Evolutionary conservation across 1,139 yeast genomes (phyloP), one percentile per base, ranked within the genome.

Genomic region (Yamadazyma taylorii): DNA sequence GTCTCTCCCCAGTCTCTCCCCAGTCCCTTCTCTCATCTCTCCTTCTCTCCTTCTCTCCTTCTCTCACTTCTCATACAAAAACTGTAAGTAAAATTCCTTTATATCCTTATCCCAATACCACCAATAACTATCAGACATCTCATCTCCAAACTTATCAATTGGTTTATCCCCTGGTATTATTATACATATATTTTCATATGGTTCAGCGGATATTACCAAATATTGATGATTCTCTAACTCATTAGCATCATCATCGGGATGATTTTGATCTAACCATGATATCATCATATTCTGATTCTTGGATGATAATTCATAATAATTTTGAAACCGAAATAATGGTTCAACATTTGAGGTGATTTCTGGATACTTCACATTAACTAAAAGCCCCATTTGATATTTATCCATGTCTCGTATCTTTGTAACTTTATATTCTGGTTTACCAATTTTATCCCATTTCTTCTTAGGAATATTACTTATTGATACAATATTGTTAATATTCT

Each of bases 151-250:
- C 1, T 71, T 63, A 48, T 79, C 85, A 5, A 69, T 60, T 16
- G 15, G 24, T 15, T 81, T 75, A 21, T 61, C 67, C 17, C 78
- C 72, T 2, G 92, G 92, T 5, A 88, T 67, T 37, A 85, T 80
- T 45, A 88, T 68, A 3, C 81, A 84, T 12, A 85, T 68, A 37
- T 82, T 85, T 41, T 86, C 92, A 56, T 86, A 88, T 1, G 96
- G 96, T 53, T 86, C 95, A 0, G 86, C 94, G 17, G 87, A 78
- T 0, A 87, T 60, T n/a, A 87, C 77, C 45, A 88, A 53, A 52
- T 82, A 87, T 56, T 85, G 95, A 58, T 52, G 61, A 60, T 38
- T 61, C 51, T 36, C 51, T 5, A 59, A 51, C 16, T 72, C 66
- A 42, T 73, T 69, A 4, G 39, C 45, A 14, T 46, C 49, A 14